Conservation (phyloP, 1,284 basidiomycete genomes). For the Irpex lacteus region DNA sequence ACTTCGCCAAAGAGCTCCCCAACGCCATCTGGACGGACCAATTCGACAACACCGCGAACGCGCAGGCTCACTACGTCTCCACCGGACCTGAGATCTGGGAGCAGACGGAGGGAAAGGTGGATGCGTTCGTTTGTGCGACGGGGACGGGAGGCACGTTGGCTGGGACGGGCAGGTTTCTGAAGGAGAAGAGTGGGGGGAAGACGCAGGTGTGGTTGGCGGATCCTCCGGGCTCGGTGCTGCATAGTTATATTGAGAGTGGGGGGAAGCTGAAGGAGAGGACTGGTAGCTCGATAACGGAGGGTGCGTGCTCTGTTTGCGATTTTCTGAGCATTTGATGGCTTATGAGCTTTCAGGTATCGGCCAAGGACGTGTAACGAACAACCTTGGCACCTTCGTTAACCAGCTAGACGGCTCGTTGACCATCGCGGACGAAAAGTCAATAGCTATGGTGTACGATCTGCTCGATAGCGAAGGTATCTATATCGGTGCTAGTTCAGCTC, state of each 20-base stretch:
- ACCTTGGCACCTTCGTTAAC: constrained; percentile 83
- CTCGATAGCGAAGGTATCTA: constrained; percentile 94
- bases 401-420: constrained; percentile 82
- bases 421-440: constrained; percentile 88
- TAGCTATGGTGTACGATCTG: constrained; percentile 92
- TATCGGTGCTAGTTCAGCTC: constrained; percentile 92
- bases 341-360: constrained; percentile 72
- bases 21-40: constrained; percentile 99
- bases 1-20: constrained; percentile 78
- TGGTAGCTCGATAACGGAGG: constrained; percentile 96
- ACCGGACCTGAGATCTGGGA: constrained; percentile 98
- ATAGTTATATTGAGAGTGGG: constrained; percentile 83
- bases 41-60: constrained; percentile 94
- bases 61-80: constrained; percentile 83
- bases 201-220: constrained; percentile 95
- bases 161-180: constrained; percentile 82
- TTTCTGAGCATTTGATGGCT: not conserved
- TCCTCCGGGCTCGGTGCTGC: constrained; percentile 92
- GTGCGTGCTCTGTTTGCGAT: not conserved
- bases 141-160: constrained; percentile 97
- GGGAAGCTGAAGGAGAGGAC: constrained; percentile 77
- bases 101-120: constrained; percentile 79
- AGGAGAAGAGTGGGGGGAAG: constrained; percentile 80
- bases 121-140: constrained; percentile 92
- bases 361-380: constrained; percentile 96